Evolutionary conservation across 192 early-diverging fungal genomes (phyloP).

Genomic region (Cladochytrium replicatum): DNA sequence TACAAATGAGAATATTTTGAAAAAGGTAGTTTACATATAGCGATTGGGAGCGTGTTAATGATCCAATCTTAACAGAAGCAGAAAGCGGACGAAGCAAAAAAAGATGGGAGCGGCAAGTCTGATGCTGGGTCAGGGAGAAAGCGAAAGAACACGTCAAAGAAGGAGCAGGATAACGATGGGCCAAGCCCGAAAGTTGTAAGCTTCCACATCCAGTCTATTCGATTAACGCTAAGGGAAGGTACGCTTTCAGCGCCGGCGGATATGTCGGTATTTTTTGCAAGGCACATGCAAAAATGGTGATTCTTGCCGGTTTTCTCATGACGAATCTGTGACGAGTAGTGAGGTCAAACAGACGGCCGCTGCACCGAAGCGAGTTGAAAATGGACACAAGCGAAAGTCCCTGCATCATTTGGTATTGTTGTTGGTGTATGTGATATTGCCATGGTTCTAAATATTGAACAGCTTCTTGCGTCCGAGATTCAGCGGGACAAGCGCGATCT

Average conservation of each 20-base stretch:
- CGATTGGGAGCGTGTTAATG: neutral
- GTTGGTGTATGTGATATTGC: neutral
- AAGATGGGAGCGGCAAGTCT: slow-evolving; percentile 2
- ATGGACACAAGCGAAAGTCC: slow-evolving; percentile 7
- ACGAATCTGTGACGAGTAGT: too few relatives aligned
- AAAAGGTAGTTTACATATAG: slow-evolving; percentile 36
- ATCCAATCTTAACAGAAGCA: too few relatives aligned
- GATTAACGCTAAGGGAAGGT: neutral
- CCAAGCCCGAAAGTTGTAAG: too few relatives aligned
- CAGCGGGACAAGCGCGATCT: slow-evolving; percentile 46
- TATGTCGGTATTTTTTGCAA: slow-evolving; percentile 29
- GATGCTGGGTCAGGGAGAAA: slow-evolving; percentile 13
- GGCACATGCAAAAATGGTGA: slow-evolving; percentile 28
- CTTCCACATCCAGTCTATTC: too few relatives aligned
- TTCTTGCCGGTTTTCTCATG: slow-evolving; percentile 26
- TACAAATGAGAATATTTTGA: slow-evolving; percentile 52
- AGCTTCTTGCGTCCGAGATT: slow-evolving; percentile 53
- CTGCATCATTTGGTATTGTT: neutral
- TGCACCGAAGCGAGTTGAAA: slow-evolving; percentile 11
- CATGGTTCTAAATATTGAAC: slow-evolving; percentile 7
- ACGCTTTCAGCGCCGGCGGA: slow-evolving; percentile 1
- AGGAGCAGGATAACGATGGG: slow-evolving; percentile 7
- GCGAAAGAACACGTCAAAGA: slow-evolving; percentile 6
- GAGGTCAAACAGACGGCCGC: too few relatives aligned
- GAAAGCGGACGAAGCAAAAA: slow-evolving; percentile 25